A percentile compares a stretch with the other conserved stretches of the same genome.
phyloP scores from a whole-genome alignment of 331 rosid species.

The Quercus phellos region DNA sequence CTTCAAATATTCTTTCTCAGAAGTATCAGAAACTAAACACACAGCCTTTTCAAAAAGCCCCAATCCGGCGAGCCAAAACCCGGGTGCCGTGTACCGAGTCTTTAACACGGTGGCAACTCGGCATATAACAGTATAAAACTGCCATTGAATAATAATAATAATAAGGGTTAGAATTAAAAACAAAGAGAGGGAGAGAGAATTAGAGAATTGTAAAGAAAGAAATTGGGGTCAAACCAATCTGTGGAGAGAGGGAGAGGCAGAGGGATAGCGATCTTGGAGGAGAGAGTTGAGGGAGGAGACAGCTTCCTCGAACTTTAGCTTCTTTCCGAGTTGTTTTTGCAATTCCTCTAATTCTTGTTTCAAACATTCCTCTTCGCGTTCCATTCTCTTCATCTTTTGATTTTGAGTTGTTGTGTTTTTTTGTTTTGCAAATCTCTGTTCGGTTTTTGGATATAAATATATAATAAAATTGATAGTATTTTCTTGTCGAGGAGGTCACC shows the following conservation, averaged over 20 bases:
- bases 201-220: neutral
- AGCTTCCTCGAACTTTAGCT: conserved; percentile 65
- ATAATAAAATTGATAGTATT: neutral
- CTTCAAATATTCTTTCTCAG: conserved; percentile 55
- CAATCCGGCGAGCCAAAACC: conserved; percentile 85
- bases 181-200: neutral
- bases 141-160: neutral
- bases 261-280: conserved; percentile 40
- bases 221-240: conserved; percentile 35
- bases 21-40: conserved; percentile 42
- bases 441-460: neutral
- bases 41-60: conserved; percentile 65
- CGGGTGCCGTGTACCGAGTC: conserved; percentile 75
- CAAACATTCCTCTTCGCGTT: conserved; percentile 38
- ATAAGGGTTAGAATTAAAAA: neutral
- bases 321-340: conserved; percentile 72
- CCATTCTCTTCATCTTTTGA: conserved; percentile 37
- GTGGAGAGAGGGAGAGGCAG: conserved; percentile 65
- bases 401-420: neutral
- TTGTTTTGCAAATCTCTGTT: neutral
- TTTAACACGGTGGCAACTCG: conserved; percentile 80
- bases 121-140: conserved; percentile 65
- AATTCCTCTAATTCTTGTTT: conserved; percentile 59
- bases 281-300: conserved; percentile 55
- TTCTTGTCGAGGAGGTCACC: conserved; percentile 18